Evolutionary conservation across 306 rosid species (phyloP).

Genomic region (Sphenostylis stenocarpa): DNA sequence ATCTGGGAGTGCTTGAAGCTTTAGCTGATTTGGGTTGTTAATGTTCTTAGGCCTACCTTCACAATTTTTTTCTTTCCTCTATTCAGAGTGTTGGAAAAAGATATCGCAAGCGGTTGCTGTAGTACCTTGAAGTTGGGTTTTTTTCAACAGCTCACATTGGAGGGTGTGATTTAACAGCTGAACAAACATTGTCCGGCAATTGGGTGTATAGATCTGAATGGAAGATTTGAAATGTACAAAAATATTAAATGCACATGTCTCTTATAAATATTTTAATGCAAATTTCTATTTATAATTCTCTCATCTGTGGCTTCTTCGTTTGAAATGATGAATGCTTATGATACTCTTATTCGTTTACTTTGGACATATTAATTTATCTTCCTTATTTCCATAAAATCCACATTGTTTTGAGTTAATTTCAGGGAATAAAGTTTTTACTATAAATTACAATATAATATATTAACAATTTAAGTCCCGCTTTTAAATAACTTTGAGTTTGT

Average conservation of each 20-base stretch:
- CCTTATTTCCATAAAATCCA: no score
- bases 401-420: no score
- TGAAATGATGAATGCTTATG: no score
- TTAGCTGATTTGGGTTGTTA: constrained; percentile 32
- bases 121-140: constrained; percentile 24
- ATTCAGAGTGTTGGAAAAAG: not conserved
- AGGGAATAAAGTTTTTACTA: no score
- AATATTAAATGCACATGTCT: constrained; percentile 25
- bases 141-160: not conserved
- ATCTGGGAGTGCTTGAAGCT: constrained; percentile 26
- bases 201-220: constrained; percentile 30
- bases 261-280: not conserved
- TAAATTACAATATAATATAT: no score
- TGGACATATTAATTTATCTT: no score
- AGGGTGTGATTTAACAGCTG: constrained; percentile 29
- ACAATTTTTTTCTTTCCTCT: not conserved
- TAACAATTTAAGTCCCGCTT: no score
- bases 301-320: no score
- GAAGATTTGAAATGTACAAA: constrained; percentile 41
- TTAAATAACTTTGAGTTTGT: no score
- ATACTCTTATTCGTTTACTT: no score
- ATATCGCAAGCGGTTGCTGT: constrained; percentile 31
- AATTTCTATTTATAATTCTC: not conserved
- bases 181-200: constrained; percentile 3
- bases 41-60: constrained; percentile 22